Evolutionary conservation across 202 grass and related monocot genomes (phyloP).

Genomic region (Bolboschoenoplectus hybrid): DNA sequence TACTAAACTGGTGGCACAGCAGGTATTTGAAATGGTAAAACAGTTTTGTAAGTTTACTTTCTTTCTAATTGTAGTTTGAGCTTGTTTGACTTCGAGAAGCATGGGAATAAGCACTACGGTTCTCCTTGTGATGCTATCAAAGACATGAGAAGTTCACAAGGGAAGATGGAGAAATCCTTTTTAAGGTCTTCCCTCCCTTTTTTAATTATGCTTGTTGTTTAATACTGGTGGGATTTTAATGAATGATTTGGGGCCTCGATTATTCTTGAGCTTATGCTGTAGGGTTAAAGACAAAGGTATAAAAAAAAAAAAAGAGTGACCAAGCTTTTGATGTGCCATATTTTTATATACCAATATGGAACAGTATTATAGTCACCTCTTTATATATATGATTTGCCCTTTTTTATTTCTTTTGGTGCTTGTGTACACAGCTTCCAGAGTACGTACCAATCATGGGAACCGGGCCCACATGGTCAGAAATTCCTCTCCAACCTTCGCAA

Average conservation of each 20-base stretch:
- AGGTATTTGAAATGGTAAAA: not conserved
- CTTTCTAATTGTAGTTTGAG: constrained; percentile 62
- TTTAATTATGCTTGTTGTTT: constrained; percentile 17
- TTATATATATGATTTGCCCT: constrained; percentile 27
- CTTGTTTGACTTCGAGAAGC: constrained; percentile 85
- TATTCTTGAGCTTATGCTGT: not conserved
- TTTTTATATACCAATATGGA: not conserved
- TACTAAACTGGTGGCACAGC: not conserved
- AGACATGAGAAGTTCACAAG: constrained; percentile 86
- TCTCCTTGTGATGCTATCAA: constrained; percentile 72
- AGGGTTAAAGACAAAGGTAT: not conserved
- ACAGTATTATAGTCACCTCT: constrained; percentile 19
- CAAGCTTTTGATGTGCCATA: not conserved
- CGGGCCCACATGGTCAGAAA: constrained; percentile 54
- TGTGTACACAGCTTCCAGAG: constrained; percentile 74
- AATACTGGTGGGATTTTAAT: constrained; percentile 37
- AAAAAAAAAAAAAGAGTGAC: not conserved
- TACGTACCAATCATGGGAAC: constrained; percentile 84
- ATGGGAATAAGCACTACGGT: constrained; percentile 92
- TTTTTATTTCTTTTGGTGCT: constrained; percentile 27
- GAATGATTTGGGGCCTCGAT: not conserved
- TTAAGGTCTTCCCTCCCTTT: constrained; percentile 60
- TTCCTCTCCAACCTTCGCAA: constrained; percentile 82
- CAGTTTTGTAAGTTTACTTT: constrained; percentile 32
- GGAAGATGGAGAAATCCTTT: constrained; percentile 99